These are phyloP conservation scores for Cercophora newfieldiana DNA, from an alignment of 495 filamentous ascomycete genomes.

Conservation along the genomic window DNA sequence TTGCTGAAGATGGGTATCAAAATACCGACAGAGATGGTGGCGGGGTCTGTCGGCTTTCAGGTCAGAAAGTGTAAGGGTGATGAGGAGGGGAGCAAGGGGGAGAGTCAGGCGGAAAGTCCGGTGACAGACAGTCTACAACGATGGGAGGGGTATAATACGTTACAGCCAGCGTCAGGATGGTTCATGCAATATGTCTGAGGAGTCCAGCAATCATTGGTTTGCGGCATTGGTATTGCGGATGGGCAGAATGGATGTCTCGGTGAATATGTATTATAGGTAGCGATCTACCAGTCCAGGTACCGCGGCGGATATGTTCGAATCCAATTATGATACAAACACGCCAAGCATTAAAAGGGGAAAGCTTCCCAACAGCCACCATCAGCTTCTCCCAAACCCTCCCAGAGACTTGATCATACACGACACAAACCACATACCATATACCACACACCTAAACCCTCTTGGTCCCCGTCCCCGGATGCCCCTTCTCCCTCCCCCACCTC, in stretches of 20 bases:
- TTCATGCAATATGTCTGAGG: constrained; percentile 41
- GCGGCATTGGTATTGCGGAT: too few species aligned
- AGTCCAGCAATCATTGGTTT: too few species aligned
- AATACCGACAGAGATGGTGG: constrained; percentile 41
- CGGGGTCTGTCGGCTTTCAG: constrained; percentile 38
- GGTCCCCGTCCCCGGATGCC: constrained; percentile 46
- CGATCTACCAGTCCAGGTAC: too few species aligned
- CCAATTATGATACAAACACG: too few species aligned
- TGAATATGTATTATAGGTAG: too few species aligned
- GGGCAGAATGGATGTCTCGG: too few species aligned
- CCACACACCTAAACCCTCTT: constrained; percentile 24
- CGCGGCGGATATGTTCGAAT: too few species aligned
- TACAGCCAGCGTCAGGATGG: constrained; percentile 44
- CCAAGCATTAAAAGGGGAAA: too few species aligned
- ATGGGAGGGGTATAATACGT: constrained; percentile 33
- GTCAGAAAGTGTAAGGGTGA: constrained; percentile 23
- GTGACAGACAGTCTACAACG: not conserved
- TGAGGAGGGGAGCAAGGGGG: constrained; percentile 2
- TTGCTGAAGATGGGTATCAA: constrained; percentile 30
- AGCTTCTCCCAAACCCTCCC: too few species aligned
- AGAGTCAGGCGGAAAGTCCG: too few species aligned
- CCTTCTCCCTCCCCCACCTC: constrained; percentile 59
- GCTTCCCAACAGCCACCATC: too few species aligned
- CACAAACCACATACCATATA: not conserved
- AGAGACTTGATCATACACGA: not conserved